phyloP scores from a whole-genome alignment of 1,139 yeast species.

The Debaryomyces nepalensis region DNA sequence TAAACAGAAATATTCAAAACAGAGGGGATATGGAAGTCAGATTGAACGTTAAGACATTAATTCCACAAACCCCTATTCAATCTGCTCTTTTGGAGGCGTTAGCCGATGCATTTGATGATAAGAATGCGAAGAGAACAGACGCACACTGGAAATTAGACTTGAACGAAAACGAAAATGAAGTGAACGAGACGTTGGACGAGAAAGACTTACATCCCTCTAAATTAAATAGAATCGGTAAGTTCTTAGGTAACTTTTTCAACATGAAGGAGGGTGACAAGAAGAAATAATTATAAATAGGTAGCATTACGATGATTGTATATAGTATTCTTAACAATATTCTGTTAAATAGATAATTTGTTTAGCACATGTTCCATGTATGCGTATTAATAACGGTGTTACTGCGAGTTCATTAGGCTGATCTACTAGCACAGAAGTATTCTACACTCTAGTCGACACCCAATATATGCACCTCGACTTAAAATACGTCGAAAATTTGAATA shows the following conservation, averaged over 20 bases:
- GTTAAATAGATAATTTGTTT: constrained; percentile 9
- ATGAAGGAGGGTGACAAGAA: constrained; percentile 38
- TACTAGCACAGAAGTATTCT: neutral
- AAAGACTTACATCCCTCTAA: constrained; percentile 60
- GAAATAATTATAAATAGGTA: constrained; percentile 16
- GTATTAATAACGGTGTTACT: too few relatives aligned
- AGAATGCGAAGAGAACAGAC: constrained; percentile 71
- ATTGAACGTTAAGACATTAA: constrained; percentile 70
- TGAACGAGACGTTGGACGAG: constrained; percentile 33
- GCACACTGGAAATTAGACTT: constrained; percentile 56
- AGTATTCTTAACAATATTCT: constrained; percentile 7
- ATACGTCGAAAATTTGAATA: too few relatives aligned
- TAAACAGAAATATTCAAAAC: constrained; percentile 53
- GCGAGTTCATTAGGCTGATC: too few relatives aligned
- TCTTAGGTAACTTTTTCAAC: constrained; percentile 67
- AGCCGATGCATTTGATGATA: constrained; percentile 88
- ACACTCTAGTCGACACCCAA: too few relatives aligned
- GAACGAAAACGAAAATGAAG: constrained; percentile 22
- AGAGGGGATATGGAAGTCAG: constrained; percentile 85
- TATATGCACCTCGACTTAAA: too few relatives aligned
- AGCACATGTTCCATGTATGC: neutral
- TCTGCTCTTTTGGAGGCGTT: constrained; percentile 91
- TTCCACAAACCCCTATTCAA: constrained; percentile 85
- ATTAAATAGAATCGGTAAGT: constrained; percentile 62
- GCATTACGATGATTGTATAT: constrained; percentile 11